Evolutionary conservation across 495 filamentous ascomycete species (phyloP).

Genomic region (Haplographium delicatum): DNA sequence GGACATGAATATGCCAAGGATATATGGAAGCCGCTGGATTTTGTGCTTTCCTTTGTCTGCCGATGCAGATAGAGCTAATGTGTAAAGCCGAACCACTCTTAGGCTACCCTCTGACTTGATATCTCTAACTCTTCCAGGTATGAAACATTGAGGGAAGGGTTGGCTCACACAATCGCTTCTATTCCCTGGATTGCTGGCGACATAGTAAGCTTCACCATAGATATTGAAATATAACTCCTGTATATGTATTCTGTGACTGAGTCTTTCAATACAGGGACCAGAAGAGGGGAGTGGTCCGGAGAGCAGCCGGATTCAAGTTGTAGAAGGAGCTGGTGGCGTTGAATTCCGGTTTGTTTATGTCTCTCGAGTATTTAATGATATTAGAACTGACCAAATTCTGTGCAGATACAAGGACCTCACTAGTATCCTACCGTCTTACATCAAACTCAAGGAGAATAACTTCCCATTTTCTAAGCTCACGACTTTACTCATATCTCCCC

Average conservation of each 20-base stretch:
- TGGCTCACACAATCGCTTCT: constrained; percentile 9
- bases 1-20: constrained; percentile 16
- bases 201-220: constrained; percentile 5
- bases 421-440: constrained; percentile 5
- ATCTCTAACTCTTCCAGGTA: not conserved
- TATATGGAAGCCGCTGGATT: constrained; percentile 13
- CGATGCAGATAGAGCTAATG: not conserved
- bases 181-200: constrained; percentile 16
- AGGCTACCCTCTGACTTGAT: not conserved
- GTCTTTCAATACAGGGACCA: constrained; percentile 1
- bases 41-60: constrained; percentile 10
- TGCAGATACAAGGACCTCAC: constrained; percentile 13
- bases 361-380: not conserved
- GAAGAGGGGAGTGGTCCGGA: constrained; percentile 3
- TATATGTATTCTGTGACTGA: no score
- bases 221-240: no score
- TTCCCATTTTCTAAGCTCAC: constrained; percentile 12
- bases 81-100: not conserved
- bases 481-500: not conserved
- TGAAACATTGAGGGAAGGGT: constrained; percentile 1
- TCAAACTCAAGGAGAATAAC: constrained; percentile 4
- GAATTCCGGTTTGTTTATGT: constrained; percentile 6
- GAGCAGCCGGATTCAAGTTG: constrained; percentile 7
- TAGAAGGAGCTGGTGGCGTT: constrained; percentile 1
- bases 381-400: not conserved